Evolutionary conservation across 805 yeast species (phyloP).

Genomic region (Metschnikowia rubicola): DNA sequence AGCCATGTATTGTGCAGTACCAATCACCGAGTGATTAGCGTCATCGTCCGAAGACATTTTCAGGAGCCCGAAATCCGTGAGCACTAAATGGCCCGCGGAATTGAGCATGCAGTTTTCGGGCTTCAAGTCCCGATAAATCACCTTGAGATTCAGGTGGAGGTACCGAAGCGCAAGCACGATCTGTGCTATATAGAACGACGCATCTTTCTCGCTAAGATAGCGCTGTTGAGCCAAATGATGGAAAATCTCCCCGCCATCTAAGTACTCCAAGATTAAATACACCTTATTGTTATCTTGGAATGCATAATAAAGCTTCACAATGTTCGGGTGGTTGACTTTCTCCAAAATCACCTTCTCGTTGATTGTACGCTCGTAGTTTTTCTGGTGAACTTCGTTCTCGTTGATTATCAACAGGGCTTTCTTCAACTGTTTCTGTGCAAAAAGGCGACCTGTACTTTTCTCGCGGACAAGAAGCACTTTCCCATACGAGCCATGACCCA

Average conservation of each 20-base stretch:
- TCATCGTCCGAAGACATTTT: slow-evolving; percentile 37
- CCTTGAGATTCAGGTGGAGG: slow-evolving; percentile 28
- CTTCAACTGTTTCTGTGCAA: slow-evolving; percentile 82
- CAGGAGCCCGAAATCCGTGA: slow-evolving; percentile 44
- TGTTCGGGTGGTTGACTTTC: slow-evolving; percentile 66
- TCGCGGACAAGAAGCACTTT: slow-evolving; percentile 78
- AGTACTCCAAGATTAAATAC: slow-evolving; percentile 72
- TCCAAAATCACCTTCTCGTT: slow-evolving; percentile 75
- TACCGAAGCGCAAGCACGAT: slow-evolving; percentile 19
- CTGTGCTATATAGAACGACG: slow-evolving; percentile 19
- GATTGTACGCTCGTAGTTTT: slow-evolving; percentile 65
- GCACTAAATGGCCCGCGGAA: slow-evolving; percentile 37
- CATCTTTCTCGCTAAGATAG: slow-evolving; percentile 18
- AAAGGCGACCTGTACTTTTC: slow-evolving; percentile 55
- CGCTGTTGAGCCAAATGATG: slow-evolving; percentile 50
- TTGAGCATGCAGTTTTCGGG: slow-evolving; percentile 47
- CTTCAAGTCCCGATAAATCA: slow-evolving; percentile 42
- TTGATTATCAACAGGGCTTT: slow-evolving; percentile 74
- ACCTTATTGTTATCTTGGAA: slow-evolving; percentile 77
- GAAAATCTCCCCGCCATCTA: slow-evolving; percentile 86
- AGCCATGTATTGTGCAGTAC: slow-evolving; percentile 85
- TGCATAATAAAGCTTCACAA: slow-evolving; percentile 78
- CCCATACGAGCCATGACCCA: slow-evolving; percentile 89
- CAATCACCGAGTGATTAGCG: slow-evolving; percentile 53
- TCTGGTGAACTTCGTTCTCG: slow-evolving; percentile 22